These are phyloP conservation scores for thale cress (Arabidopsis thaliana) DNA, from an alignment of 345 rosid genomes.

Conservation along the genomic window TAIR10.1 NC_003075.7:15531001-15531500, in stretches of 20 bases:
- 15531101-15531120: slow-evolving; percentile 54
- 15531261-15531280: slow-evolving; percentile 59
- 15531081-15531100: slow-evolving; percentile 60
- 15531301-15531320: slow-evolving; percentile 50
- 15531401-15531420: slow-evolving; percentile 80
- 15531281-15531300: slow-evolving; percentile 54
- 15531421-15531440: slow-evolving; percentile 98
- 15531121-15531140: slow-evolving; percentile 64
- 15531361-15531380: slow-evolving; percentile 83
- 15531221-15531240: slow-evolving; percentile 64
- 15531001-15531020: slow-evolving; percentile 92
- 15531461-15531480: slow-evolving; percentile 86
- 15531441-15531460: slow-evolving; percentile 88
- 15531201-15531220: slow-evolving; percentile 71
- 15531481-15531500: slow-evolving; percentile 72
- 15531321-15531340: slow-evolving; percentile 61
- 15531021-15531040: slow-evolving; percentile 81
- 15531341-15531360: slow-evolving; percentile 77
- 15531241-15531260: slow-evolving; percentile 67
- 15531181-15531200: slow-evolving; percentile 79
- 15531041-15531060: slow-evolving; percentile 57
- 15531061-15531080: slow-evolving; percentile 55
- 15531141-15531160: slow-evolving; percentile 61
- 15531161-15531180: slow-evolving; percentile 60
- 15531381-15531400: slow-evolving; percentile 73